Base-by-base conservation (phyloP, 257 asterid species). In the Buddleja alternifolia region DNA sequence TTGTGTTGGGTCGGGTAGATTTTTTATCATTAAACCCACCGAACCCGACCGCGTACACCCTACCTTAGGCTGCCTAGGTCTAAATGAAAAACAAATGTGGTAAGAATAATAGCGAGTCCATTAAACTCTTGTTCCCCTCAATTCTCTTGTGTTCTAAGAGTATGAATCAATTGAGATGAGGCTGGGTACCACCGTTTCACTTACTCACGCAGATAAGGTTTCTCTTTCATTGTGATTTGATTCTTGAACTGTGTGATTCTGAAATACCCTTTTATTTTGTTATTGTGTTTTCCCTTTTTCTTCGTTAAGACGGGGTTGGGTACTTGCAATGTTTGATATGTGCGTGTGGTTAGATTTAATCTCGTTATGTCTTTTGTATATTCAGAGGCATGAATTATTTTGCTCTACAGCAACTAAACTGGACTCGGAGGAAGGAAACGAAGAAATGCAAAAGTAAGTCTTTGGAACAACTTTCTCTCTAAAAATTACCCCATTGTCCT, bases 361-460 rank as follows among this genome's bases (percentile, higher is more conserved):
- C 40, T 21, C 4, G 7, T 47, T 25, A 1, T 56, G 64, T 34
- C 63, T 46, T 63, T 8, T 45, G 42, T 81, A 64, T 65, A 16
- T 71, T 34, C 83, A 81, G 84, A 81, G 77, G 75, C 74, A 60
- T 51, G 79, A 84, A 72, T 54, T 59, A 34, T 81, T 67, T 81
- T 73, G 81, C 80, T 73, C 73, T 57, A 52, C 77, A 59, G 72
- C 84, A 16, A 47, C 66, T 70, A 60, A 70, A 61, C 46, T 36
- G 54, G 69, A 78, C 66, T 67, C 77, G 1, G 80, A 52, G 58
- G 77, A 64, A 16, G 69, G 67, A 51, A 74, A 77, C 70, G 77
- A 72, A 46, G 78, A 76, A 64, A 72, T 46, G 62, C 72, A 77
- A 61, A 79, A 40, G 85, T 84, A 74, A 69, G 85, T 47, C 45